Percentiles rank a stretch among this genome's conserved stretches.
Evolutionary conservation across 345 rosid species (phyloP).

Genomic region (Pistacia integerrima): DNA sequence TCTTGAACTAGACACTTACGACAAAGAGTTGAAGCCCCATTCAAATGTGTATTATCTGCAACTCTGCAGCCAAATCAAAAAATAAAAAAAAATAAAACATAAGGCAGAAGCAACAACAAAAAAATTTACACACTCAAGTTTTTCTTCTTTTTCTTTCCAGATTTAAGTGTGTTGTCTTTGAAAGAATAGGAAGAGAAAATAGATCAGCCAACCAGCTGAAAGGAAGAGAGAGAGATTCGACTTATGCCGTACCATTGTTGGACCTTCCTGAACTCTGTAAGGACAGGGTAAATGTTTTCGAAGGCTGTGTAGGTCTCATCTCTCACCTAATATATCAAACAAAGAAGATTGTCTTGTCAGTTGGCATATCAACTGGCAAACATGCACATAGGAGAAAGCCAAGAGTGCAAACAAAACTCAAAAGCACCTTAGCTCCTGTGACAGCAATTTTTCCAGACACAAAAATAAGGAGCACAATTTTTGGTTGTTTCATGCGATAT

Average conservation of each 20-base stretch:
- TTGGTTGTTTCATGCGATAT: slow-evolving; percentile 93
- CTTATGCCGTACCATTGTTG: slow-evolving; percentile 66
- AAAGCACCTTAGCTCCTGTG: slow-evolving; percentile 94
- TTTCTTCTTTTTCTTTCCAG: not conserved
- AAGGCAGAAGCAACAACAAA: not conserved
- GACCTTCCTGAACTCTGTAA: slow-evolving; percentile 82
- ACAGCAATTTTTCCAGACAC: slow-evolving; percentile 96
- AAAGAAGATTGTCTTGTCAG: not conserved
- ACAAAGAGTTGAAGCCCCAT: slow-evolving; percentile 3
- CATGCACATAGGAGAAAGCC: not conserved
- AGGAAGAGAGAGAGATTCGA: not conserved
- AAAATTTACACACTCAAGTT: not conserved
- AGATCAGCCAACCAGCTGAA: too few species aligned
- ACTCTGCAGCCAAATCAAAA: not conserved
- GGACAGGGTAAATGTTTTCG: slow-evolving; percentile 95
- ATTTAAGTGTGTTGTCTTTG: not conserved
- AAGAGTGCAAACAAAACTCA: not conserved
- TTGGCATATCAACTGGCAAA: not conserved
- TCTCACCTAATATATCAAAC: slow-evolving; percentile 55
- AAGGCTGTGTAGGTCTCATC: slow-evolving; percentile 90
- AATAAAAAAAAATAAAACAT: too few species aligned
- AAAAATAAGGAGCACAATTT: slow-evolving; percentile 91
- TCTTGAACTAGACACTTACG: not conserved
- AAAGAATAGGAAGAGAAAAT: too few species aligned
- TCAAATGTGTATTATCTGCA: not conserved